phyloP scores from a whole-genome alignment of 129 eudicot genomes.

The Scalesia atractyloides region DNA sequence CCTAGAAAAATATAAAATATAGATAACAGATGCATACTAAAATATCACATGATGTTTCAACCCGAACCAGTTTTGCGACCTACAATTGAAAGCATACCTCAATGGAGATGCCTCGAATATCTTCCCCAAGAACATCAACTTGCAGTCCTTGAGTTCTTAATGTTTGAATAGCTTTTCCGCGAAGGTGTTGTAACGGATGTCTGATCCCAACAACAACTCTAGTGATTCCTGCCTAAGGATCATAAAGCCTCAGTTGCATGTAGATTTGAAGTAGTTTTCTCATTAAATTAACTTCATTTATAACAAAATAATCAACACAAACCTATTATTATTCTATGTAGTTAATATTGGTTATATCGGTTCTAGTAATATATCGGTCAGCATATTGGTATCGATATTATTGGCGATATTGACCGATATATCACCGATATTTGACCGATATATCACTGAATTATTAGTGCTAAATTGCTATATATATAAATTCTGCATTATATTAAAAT shows the following conservation, averaged over 20 bases:
- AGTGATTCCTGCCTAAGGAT: conserved; percentile 72
- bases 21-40: neutral
- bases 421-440: too few relatives aligned
- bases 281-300: neutral
- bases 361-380: too few relatives aligned
- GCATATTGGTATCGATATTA: too few relatives aligned
- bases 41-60: too few relatives aligned
- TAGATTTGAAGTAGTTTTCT: neutral
- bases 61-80: neutral
- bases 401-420: too few relatives aligned
- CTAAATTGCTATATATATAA: too few relatives aligned
- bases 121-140: conserved; percentile 94
- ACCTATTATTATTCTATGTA: too few relatives aligned
- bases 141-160: conserved; percentile 71
- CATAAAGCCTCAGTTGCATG: conserved; percentile 30
- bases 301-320: neutral
- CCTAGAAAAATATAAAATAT: conserved; percentile 44
- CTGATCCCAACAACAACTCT: conserved; percentile 91
- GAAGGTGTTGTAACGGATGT: conserved; percentile 86
- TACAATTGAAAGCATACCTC: conserved; percentile 52
- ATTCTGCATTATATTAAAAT: too few relatives aligned
- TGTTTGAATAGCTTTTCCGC: conserved; percentile 71
- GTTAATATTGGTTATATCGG: too few relatives aligned
- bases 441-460: too few relatives aligned
- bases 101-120: conserved; percentile 56